Percentiles rank a stretch among this genome's conserved stretches.
phyloP scores from a whole-genome alignment of 1,284 basidiomycete species.

The Taiwanofungus camphoratus region DNA sequence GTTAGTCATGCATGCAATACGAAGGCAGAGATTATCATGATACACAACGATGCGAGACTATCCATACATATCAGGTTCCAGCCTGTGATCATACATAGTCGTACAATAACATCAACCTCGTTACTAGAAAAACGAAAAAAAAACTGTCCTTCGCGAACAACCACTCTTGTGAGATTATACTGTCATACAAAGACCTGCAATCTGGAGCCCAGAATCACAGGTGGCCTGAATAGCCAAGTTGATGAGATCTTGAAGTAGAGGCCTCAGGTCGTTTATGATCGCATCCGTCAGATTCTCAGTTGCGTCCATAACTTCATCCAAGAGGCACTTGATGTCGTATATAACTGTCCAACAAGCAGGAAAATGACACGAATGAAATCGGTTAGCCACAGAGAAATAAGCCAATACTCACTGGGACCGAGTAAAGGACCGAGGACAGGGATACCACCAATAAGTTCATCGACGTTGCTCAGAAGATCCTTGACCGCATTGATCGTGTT shows the following conservation, averaged over 20 bases:
- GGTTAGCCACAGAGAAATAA: not conserved
- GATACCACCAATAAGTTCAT: conserved; percentile 29
- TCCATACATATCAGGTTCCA: conserved; percentile 21
- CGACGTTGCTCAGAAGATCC: conserved; percentile 30
- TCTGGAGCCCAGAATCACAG: conserved; percentile 21
- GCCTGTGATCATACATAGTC: conserved; percentile 19
- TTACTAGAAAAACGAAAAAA: conserved; percentile 10
- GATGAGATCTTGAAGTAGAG: conserved; percentile 25
- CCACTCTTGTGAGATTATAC: conserved; percentile 1
- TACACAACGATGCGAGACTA: conserved; percentile 19
- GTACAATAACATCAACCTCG: conserved; percentile 11
- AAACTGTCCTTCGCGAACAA: conserved; percentile 1
- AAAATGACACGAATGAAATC: not conserved
- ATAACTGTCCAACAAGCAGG: conserved; percentile 30
- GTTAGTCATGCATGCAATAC: conserved; percentile 23
- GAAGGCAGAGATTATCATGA: conserved; percentile 18
- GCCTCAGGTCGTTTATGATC: conserved; percentile 36
- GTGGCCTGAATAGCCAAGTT: conserved; percentile 18
- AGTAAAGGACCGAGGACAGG: conserved; percentile 45
- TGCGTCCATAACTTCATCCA: conserved; percentile 40
- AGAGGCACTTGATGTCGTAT: conserved; percentile 43
- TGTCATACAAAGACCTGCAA: conserved; percentile 20
- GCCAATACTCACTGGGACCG: conserved; percentile 43
- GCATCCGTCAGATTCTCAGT: conserved; percentile 46
- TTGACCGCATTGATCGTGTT: conserved; percentile 44